Conservation (phyloP, 208 protist genomes). For the Zelonia costaricensis region DNA sequence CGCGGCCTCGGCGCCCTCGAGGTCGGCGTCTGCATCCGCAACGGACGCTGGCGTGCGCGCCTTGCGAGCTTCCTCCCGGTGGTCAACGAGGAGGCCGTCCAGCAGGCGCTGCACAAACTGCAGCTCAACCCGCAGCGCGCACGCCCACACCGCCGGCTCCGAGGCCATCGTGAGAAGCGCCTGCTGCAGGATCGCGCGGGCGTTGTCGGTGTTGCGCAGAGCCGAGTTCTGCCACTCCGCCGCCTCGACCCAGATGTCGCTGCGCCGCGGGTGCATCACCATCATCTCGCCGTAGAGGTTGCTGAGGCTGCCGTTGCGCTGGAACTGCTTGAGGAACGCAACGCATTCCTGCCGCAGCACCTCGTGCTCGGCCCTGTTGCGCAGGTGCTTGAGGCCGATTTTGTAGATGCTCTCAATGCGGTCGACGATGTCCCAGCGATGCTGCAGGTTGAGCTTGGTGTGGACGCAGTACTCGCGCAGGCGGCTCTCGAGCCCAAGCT, state of each 20-base stretch:
- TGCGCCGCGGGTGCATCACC: constrained; percentile 63
- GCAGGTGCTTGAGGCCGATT: constrained; percentile 79
- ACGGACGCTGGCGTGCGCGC: constrained; percentile 11
- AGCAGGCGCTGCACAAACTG: constrained; percentile 63
- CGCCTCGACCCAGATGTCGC: constrained; percentile 79
- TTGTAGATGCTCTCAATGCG: constrained; percentile 84
- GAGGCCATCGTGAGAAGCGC: constrained; percentile 63
- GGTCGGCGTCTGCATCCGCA: constrained; percentile 7
- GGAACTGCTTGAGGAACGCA: constrained; percentile 62
- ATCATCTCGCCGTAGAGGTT: constrained; percentile 78
- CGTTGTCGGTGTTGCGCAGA: constrained; percentile 72
- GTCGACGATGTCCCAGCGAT: constrained; percentile 82
- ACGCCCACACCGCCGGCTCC: constrained; percentile 65
- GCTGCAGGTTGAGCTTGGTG: constrained; percentile 71
- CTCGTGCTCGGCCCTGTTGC: constrained; percentile 52
- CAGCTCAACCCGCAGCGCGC: constrained; percentile 73
- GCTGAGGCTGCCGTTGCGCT: constrained; percentile 59
- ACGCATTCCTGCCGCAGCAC: constrained; percentile 57
- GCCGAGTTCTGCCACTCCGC: constrained; percentile 65
- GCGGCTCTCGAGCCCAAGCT: constrained; percentile 73
- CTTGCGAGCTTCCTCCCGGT: constrained; percentile 32
- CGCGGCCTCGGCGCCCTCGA: not conserved
- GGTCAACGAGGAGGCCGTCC: constrained; percentile 40
- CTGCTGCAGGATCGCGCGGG: constrained; percentile 76
- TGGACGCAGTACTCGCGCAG: constrained; percentile 60